Percentiles rank a stretch among this genome's conserved stretches.
Evolutionary conservation across 2,329 filamentous ascomycete genomes (phyloP).

Genomic region (Zymoseptoria passerinii): DNA sequence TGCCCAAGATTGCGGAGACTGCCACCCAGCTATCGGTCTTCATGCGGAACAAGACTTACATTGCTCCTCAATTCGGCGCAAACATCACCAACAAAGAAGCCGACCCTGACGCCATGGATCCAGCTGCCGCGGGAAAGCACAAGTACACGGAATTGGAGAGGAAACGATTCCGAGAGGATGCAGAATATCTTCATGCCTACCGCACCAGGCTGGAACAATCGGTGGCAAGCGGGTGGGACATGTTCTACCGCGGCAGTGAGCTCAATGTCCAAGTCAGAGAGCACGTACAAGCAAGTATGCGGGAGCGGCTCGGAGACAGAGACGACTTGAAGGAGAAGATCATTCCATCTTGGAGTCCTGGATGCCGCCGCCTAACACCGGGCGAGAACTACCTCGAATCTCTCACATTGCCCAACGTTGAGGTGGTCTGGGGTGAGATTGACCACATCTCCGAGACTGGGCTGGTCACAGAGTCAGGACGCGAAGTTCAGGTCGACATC

Average conservation of each 20-base stretch:
- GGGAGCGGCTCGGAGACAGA: slow-evolving; percentile 43
- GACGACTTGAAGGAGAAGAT: slow-evolving; percentile 49
- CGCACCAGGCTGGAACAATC: slow-evolving; percentile 28
- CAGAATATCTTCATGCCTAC: slow-evolving; percentile 27
- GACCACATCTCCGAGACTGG: slow-evolving; percentile 17
- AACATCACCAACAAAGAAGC: slow-evolving; percentile 17
- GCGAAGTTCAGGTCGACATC: slow-evolving; percentile 21
- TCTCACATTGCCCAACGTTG: slow-evolving; percentile 21
- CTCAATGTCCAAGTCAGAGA: slow-evolving; percentile 13
- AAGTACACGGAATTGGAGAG: slow-evolving; percentile 28
- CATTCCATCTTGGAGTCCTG: slow-evolving; percentile 56
- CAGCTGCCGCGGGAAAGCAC: slow-evolving; percentile 19
- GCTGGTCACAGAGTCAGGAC: slow-evolving; percentile 15
- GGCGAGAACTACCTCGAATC: slow-evolving; percentile 34
- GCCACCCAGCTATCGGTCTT: slow-evolving; percentile 27
- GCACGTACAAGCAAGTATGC: slow-evolving; percentile 35
- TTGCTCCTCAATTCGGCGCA: slow-evolving; percentile 23
- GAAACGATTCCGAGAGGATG: slow-evolving; percentile 23
- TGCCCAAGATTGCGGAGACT: slow-evolving; percentile 27
- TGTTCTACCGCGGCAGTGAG: slow-evolving; percentile 16
- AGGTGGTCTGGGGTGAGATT: slow-evolving; percentile 20
- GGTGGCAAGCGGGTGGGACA: slow-evolving; percentile 16
- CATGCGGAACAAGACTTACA: slow-evolving; percentile 29
- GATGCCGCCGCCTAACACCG: slow-evolving; percentile 55
- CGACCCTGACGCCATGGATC: slow-evolving; percentile 13